These are phyloP conservation scores for Exidia glandulosa DNA, from an alignment of 768 basidiomycete species.

Conservation along the genomic window DNA sequence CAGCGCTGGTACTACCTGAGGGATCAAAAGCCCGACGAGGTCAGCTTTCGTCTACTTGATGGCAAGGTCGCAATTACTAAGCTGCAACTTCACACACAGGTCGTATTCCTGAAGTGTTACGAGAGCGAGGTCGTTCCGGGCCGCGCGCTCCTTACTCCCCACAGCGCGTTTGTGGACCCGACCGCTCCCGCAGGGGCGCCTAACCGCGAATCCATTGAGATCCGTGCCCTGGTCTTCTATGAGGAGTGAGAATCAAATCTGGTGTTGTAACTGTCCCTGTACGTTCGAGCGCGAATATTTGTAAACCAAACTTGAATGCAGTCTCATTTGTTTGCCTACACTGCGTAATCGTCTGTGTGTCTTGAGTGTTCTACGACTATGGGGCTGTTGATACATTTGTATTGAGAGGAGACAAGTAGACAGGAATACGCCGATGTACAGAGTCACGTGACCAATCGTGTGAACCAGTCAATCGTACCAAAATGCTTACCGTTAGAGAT, in stretches of 20 bases:
- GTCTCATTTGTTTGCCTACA: no score
- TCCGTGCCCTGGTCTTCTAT: slow-evolving; percentile 25
- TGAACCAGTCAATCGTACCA: no score
- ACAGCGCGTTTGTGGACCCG: slow-evolving; percentile 25
- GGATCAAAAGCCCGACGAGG: slow-evolving; percentile 35
- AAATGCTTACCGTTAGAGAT: no score
- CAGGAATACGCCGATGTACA: no score
- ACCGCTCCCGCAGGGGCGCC: slow-evolving; percentile 20
- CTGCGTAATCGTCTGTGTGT: no score
- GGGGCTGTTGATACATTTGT: no score
- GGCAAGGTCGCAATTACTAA: slow-evolving; percentile 22
- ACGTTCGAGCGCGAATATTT: no score
- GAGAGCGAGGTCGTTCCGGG: slow-evolving; percentile 7
- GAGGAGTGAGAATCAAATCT: neutral
- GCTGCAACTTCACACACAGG: neutral
- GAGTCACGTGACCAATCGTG: no score
- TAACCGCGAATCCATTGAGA: slow-evolving; percentile 24
- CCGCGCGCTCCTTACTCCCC: slow-evolving; percentile 22
- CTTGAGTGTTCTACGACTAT: no score
- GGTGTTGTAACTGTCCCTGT: no score
- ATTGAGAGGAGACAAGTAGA: no score
- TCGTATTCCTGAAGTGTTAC: slow-evolving; percentile 1
- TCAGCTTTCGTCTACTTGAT: slow-evolving; percentile 36
- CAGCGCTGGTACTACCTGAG: slow-evolving; percentile 37
- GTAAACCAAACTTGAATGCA: no score